phyloP scores from a whole-genome alignment of 106 monocot species.

The Allium cepa region DNA sequence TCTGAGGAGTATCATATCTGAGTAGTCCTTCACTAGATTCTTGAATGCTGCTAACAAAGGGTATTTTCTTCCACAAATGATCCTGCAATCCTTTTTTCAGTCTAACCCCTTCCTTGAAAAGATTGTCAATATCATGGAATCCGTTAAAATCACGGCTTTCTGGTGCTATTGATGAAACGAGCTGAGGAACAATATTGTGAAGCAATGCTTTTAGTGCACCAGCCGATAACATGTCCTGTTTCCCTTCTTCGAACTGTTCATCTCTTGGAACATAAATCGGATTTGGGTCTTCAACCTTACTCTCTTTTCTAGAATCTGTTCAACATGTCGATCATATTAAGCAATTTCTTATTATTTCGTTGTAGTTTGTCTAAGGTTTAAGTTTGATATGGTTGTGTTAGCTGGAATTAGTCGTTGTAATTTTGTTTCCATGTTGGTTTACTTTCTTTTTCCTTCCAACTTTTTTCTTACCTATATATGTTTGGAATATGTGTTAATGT shows the following conservation, averaged over 20 bases:
- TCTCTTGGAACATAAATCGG: conserved; percentile 76
- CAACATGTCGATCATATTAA: neutral
- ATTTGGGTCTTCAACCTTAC: conserved; percentile 55
- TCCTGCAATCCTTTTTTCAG: conserved; percentile 48
- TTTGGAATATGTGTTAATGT: no score
- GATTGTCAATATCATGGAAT: conserved; percentile 82
- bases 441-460: no score
- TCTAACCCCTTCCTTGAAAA: conserved; percentile 62
- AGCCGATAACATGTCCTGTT: conserved; percentile 45
- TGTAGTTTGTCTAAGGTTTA: no score
- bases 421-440: no score
- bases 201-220: conserved; percentile 57
- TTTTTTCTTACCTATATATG: no score
- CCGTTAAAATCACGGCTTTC: conserved; percentile 57
- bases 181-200: conserved; percentile 50
- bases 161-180: conserved; percentile 39
- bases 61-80: conserved; percentile 53
- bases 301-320: conserved; percentile 31
- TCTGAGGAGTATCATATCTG: conserved; percentile 70
- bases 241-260: conserved; percentile 73
- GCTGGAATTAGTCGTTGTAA: no score
- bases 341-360: no score
- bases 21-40: conserved; percentile 47
- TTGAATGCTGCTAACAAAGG: conserved; percentile 46
- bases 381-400: no score